Base-by-base conservation (phyloP, 2,329 filamentous ascomycete genomes). In the Colletotrichum truncatum region DNA sequence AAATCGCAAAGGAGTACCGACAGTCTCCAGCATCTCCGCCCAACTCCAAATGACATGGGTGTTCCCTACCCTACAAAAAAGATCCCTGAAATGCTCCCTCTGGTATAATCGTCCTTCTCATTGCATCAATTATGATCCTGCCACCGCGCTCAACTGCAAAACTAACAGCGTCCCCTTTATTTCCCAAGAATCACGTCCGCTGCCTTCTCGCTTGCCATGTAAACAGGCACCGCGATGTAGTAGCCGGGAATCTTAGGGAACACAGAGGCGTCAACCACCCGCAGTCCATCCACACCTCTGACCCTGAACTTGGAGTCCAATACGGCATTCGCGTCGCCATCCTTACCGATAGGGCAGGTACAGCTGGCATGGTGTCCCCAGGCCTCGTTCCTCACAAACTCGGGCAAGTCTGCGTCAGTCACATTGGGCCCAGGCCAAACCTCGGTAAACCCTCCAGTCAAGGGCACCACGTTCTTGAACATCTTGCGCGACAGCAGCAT, bases 201-300 rank as follows among this genome's bases (percentile, higher is more conserved):
- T 73, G 86, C 87, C 78, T 89, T 89, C 77, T 88, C 86, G 25
- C 80, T 81, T 16, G 87, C 75, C 78, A 88, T 84, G 70, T 85
- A 87, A 1, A 81, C 82, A 3, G 85, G 79, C 1, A 84, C 66
- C 1, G 78, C 76, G 48, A 82, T 80, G 70, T 84, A 87, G 6
- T 80, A 81, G 5, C 86, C 86, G 1, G 76, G 75, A 16, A 73
- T 84, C 60, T 78, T 79, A 3, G 86, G 85, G 63, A 86, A 89
- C 5, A 84, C 77, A n/a, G 80, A 84, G 0, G 85, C 87, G 76
- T 90, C 88, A 2, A 89, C 87, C 6, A 89, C 87, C 4, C 87
- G 77, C 52, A 90, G 75, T 0, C 82, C 81, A 1, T 79, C 73
- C 0, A 87, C 82, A 1, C 86, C 86, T 16, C 83, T 77, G 4